A percentile compares a stretch with the other conserved stretches of the same genome.
Conservation (phyloP, 805 yeast species). For the Saturnispora quitensis region DNA sequence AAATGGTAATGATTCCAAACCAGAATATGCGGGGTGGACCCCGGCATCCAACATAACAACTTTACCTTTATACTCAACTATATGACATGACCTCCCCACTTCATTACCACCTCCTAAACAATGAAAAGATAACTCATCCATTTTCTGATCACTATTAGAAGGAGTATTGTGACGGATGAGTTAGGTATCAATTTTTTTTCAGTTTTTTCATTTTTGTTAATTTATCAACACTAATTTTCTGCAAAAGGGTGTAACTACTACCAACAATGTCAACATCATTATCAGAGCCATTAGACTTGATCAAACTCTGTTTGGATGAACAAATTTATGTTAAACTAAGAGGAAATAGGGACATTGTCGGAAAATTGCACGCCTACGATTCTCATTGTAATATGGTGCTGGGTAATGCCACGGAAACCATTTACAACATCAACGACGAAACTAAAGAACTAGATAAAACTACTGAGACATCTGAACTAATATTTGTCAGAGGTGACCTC, state of each 20-base stretch:
- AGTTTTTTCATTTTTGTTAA: not conserved
- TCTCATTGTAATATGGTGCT: conserved; percentile 94
- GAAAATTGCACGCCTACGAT: conserved; percentile 87
- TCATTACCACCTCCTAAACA: conserved; percentile 98
- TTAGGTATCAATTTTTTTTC: not conserved
- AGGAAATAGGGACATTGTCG: conserved; percentile 88
- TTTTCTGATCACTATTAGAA: not conserved
- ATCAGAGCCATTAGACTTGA: conserved; percentile 82
- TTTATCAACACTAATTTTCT: not conserved
- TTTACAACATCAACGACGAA: conserved; percentile 48
- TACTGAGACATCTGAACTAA: conserved; percentile 68
- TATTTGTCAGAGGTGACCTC: conserved; percentile 96
- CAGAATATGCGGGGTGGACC: conserved; percentile 90
- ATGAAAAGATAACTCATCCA: conserved; percentile 48
- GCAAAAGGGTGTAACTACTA: not conserved
- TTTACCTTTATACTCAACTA: conserved; percentile 84
- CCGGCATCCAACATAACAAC: conserved; percentile 98
- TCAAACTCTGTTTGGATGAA: conserved; percentile 82
- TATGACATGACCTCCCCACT: conserved; percentile 94
- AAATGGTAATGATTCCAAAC: conserved; percentile 85
- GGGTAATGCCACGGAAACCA: conserved; percentile 84
- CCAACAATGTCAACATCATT: conserved; percentile 16
- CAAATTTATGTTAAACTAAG: conserved; percentile 78
- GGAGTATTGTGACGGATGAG: not conserved
- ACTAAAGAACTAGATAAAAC: conserved; percentile 34